These are phyloP conservation scores for Elsinoe australis DNA, from an alignment of 2,329 filamentous ascomycete genomes.

Conservation along the genomic window DNA sequence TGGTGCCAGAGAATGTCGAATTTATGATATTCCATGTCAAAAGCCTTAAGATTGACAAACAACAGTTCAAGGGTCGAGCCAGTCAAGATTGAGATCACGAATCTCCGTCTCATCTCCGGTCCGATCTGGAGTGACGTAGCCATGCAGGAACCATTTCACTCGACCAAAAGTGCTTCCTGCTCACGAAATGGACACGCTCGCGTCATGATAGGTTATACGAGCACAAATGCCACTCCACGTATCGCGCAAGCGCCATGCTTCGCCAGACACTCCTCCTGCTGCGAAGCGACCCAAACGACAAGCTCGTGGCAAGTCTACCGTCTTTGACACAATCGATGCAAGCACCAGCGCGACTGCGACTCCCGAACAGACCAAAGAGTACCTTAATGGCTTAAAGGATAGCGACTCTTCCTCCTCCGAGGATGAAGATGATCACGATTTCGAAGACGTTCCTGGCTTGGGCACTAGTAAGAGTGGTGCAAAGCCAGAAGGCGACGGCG, in stretches of 20 bases:
- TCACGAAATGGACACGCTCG: too few species aligned
- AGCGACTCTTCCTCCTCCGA: constrained; percentile 35
- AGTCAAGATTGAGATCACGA: too few species aligned
- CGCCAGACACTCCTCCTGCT: constrained; percentile 39
- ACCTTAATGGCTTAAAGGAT: constrained; percentile 32
- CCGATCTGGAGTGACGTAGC: constrained; percentile 4
- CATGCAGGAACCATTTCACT: constrained; percentile 12
- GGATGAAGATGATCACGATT: constrained; percentile 42
- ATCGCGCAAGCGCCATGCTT: constrained; percentile 51
- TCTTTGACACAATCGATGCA: constrained; percentile 41
- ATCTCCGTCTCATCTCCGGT: constrained; percentile 6
- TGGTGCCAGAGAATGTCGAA: too few species aligned
- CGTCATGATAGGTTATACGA: neutral
- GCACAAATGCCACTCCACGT: constrained; percentile 58
- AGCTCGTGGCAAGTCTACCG: constrained; percentile 31
- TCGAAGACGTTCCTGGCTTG: constrained; percentile 39
- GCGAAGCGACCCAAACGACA: constrained; percentile 27
- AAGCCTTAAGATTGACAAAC: too few species aligned
- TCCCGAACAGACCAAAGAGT: constrained; percentile 31
- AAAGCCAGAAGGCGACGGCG: constrained; percentile 44
- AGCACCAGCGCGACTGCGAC: constrained; percentile 29
- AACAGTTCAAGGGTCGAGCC: too few species aligned
- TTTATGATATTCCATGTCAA: too few species aligned
- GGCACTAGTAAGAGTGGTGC: constrained; percentile 32
- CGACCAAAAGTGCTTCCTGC: too few species aligned